These are phyloP conservation scores for Pyrus betulifolia DNA, from an alignment of 306 rosid species.

Conservation along the genomic window DNA sequence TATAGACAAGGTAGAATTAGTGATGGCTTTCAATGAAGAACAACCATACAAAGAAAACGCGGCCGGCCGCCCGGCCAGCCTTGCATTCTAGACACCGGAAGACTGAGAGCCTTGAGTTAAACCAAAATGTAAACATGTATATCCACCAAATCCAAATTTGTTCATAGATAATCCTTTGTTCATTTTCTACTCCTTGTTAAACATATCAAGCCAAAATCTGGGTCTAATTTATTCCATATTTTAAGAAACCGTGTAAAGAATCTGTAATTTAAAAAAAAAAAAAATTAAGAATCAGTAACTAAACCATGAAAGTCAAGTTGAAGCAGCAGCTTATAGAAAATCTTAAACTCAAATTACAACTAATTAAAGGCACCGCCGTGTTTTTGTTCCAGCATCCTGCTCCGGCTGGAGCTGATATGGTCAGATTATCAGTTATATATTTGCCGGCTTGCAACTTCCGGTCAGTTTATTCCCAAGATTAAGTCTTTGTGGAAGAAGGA, in stretches of 20 bases:
- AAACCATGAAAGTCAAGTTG: no score
- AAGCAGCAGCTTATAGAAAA: not conserved
- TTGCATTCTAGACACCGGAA: not conserved
- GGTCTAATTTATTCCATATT: not conserved
- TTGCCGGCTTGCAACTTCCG: not conserved
- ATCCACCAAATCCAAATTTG: not conserved
- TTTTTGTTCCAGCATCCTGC: not conserved
- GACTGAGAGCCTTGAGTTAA: not conserved
- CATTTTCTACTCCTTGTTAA: not conserved
- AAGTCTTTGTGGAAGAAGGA: not conserved
- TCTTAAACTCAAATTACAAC: not conserved
- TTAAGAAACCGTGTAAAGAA: no score
- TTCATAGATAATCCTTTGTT: not conserved
- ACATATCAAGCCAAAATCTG: no score
- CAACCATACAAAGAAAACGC: not conserved
- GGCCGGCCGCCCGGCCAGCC: not conserved
- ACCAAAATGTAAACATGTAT: not conserved
- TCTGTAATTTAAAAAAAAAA: no score
- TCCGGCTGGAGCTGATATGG: constrained; percentile 4
- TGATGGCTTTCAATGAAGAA: not conserved
- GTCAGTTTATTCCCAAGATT: not conserved
- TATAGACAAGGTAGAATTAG: not conserved
- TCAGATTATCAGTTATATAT: not conserved
- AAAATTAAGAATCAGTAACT: no score
- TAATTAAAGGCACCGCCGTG: not conserved